Evolutionary conservation across 1,284 basidiomycete genomes (phyloP).

Genomic region (Apiotrichum siamense): DNA sequence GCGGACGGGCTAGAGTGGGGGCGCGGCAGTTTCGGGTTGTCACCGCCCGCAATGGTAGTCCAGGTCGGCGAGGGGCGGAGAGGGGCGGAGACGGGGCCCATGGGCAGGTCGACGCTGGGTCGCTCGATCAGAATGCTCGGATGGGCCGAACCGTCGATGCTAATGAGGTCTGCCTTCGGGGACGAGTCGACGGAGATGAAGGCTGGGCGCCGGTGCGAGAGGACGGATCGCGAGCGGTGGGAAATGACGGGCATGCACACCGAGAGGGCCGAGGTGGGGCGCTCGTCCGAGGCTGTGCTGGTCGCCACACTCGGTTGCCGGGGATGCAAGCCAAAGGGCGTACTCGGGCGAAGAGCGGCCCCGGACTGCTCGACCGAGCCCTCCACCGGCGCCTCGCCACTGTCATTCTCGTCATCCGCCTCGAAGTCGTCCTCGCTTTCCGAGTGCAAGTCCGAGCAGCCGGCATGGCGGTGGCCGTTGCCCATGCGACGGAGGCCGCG

Average conservation of each 20-base stretch:
- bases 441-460: no score
- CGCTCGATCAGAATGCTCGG: neutral
- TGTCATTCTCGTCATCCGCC: no score
- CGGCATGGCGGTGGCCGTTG: no score
- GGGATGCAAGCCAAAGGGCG: neutral
- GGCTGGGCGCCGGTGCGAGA: no score
- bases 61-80: neutral
- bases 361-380: neutral
- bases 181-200: neutral
- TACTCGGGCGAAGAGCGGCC: neutral
- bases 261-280: no score
- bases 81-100: neutral
- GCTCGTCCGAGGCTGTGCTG: no score
- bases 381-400: neutral
- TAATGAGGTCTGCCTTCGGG: no score
- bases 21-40: no score
- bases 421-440: neutral
- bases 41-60: no score
- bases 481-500: neutral
- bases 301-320: no score
- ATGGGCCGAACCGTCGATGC: neutral
- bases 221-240: neutral
- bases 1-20: no score
- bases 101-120: neutral
- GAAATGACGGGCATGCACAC: neutral